These are phyloP conservation scores for Fusarium buharicum DNA, from an alignment of 2,329 filamentous ascomycete genomes.

Conservation along the genomic window DNA sequence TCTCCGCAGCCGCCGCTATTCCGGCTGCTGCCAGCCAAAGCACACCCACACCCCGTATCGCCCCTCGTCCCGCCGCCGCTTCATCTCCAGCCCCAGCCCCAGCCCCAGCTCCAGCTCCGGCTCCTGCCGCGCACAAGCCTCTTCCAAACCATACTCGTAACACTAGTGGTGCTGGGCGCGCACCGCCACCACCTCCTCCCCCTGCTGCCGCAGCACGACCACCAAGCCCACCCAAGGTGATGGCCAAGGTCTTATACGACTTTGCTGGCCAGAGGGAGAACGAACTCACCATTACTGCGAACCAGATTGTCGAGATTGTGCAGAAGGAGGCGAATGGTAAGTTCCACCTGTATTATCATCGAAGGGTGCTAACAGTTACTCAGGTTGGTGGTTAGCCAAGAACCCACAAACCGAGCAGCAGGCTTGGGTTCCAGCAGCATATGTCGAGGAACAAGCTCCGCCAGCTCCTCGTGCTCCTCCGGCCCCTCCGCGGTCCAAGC, in stretches of 20 bases:
- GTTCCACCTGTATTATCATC: slow-evolving; percentile 44
- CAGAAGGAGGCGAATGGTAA: slow-evolving; percentile 95
- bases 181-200: slow-evolving; percentile 73
- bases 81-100: too few species aligned
- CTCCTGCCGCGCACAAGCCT: slow-evolving; percentile 39
- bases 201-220: slow-evolving; percentile 64
- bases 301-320: slow-evolving; percentile 87
- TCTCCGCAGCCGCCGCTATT: slow-evolving; percentile 43
- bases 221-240: slow-evolving; percentile 69
- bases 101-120: slow-evolving; percentile 32
- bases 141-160: slow-evolving; percentile 65
- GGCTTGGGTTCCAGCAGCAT: slow-evolving; percentile 94
- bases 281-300: slow-evolving; percentile 82
- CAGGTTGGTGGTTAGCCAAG: slow-evolving; percentile 97
- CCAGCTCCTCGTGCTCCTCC: slow-evolving; percentile 72
- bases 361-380: slow-evolving; percentile 47
- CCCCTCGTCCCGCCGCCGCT: slow-evolving; percentile 17
- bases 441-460: slow-evolving; percentile 84
- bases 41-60: slow-evolving; percentile 20
- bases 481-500: slow-evolving; percentile 72
- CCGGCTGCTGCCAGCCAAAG: slow-evolving; percentile 40
- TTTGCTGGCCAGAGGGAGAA: slow-evolving; percentile 87
- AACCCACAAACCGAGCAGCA: slow-evolving; percentile 67
- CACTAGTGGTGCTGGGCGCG: slow-evolving; percentile 61
- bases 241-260: slow-evolving; percentile 91